Evolutionary conservation across 805 yeast genomes (phyloP).

Genomic region (Hanseniaspora valbyensis): DNA sequence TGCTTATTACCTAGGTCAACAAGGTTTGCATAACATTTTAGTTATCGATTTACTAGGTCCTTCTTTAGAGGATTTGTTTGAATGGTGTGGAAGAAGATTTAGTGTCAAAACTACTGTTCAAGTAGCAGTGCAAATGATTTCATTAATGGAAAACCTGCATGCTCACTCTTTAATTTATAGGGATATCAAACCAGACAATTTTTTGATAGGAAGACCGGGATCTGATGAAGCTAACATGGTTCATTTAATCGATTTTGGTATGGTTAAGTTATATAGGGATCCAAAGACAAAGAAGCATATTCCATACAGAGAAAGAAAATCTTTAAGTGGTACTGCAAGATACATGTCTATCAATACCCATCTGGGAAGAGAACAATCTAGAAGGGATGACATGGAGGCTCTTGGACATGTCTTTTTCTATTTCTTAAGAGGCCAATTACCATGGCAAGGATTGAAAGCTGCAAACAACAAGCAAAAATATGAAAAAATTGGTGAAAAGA

Average conservation of each 20-base stretch:
- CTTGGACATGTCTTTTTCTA: conserved; percentile 94
- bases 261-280: conserved; percentile 97
- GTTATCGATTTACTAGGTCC: conserved; percentile 95
- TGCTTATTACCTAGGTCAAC: conserved; percentile 98
- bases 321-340: conserved; percentile 95
- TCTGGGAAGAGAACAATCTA: conserved; percentile 89
- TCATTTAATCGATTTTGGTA: conserved; percentile 91
- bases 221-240: conserved; percentile 74
- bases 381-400: conserved; percentile 93
- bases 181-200: conserved; percentile 96
- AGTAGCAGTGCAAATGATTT: conserved; percentile 89
- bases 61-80: conserved; percentile 87
- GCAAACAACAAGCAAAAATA: conserved; percentile 96
- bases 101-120: conserved; percentile 80
- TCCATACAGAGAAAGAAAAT: conserved; percentile 92
- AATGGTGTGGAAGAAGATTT: conserved; percentile 94
- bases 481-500: conserved; percentile 94
- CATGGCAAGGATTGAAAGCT: conserved; percentile 98
- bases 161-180: conserved; percentile 84
- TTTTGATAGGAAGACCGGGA: conserved; percentile 81
- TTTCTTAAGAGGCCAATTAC: conserved; percentile 84
- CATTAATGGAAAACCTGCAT: conserved; percentile 76
- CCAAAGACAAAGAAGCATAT: conserved; percentile 92
- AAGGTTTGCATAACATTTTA: conserved; percentile 88
- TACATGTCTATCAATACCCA: conserved; percentile 97